Base-by-base conservation (phyloP, 208 protist species). In the Jaenimonas drosophilae region DNA sequence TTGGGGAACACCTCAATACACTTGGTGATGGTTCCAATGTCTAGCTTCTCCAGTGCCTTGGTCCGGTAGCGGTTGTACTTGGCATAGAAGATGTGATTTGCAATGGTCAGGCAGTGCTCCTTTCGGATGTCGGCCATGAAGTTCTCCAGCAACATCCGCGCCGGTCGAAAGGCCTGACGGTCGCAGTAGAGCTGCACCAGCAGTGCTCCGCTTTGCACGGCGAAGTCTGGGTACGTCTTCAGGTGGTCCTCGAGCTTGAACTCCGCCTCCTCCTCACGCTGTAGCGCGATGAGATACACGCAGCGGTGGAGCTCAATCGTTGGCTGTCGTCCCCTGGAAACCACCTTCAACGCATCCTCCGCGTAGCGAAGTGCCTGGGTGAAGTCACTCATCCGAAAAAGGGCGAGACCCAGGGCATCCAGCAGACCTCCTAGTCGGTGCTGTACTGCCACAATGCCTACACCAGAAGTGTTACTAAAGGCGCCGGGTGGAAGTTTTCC, bases 261-360 rank as follows among this genome's bases (percentile, higher is more conserved):
- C 55, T 93, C 79, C 9, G 85, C 85, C 44, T 88, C 78, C 61
- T 94, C 85, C 25, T 84, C 61, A 2, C 75, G 53, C 47, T 87
- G 65, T 32, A 94, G 54, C 0, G 78, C 74, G 20, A 94, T 76
- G 2, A 94, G 58, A 31, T 88, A 94, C 11, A 80, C 76, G 44
- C 71, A 73, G 20, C 65, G 63, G 40, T 93, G 85, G 12, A 93
- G 65, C 42, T 72, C 47, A 23, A 89, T 66, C 20, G 60, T 60
- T 7, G 78, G 64, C 24, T 54, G 37, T 4, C 21, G 19, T 3
- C 1, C 16, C 25, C 70, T 47, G 19, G 38, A 16, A 9, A 63
- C 49, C 23, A 93, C 34, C 31, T 75, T 71, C 21, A 88, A 41
- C 21, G 77, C 71, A 32, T 93, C 80, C 25, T 71, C 71, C 4